These are phyloP conservation scores for Moesziomyces antarcticus DNA, from an alignment of 1,284 basidiomycete genomes.

Conservation along the genomic window DNA sequence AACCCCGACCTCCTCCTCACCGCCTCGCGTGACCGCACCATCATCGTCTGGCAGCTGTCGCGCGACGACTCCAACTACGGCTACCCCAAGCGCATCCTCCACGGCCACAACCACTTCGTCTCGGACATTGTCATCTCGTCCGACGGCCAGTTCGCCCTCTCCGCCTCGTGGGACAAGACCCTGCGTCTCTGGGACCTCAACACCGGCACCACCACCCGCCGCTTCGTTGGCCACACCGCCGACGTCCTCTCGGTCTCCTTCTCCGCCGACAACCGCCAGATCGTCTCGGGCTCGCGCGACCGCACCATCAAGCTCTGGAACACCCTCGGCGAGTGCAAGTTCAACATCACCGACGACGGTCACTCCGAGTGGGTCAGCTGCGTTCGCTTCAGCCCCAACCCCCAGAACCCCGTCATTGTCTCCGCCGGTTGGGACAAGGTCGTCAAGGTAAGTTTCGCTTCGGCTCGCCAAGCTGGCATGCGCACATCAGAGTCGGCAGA, in stretches of 20 bases:
- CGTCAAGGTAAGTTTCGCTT: slow-evolving; percentile 83
- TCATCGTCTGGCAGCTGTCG: slow-evolving; percentile 99
- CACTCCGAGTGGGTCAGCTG: slow-evolving; percentile 87
- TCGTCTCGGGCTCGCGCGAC: slow-evolving; percentile 98
- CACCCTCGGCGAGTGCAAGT: slow-evolving; percentile 99
- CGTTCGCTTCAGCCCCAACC: slow-evolving; percentile 99
- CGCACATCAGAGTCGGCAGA: slow-evolving; percentile 7
- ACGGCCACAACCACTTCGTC: slow-evolving; percentile 99
- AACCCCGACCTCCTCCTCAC: slow-evolving; percentile 97
- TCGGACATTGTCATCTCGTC: slow-evolving; percentile 91
- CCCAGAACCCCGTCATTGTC: slow-evolving; percentile 97
- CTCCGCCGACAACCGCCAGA: slow-evolving; percentile 74
- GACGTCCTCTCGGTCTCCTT: slow-evolving; percentile 83
- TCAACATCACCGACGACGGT: slow-evolving; percentile 98
- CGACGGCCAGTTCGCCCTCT: slow-evolving; percentile 99
- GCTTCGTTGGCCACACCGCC: slow-evolving; percentile 97
- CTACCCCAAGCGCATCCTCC: slow-evolving; percentile 85
- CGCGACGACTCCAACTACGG: slow-evolving; percentile 78
- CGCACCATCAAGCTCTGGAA: slow-evolving; percentile 99
- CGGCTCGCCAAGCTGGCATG: slow-evolving; percentile 54
- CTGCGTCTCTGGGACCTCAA: slow-evolving; percentile 89
- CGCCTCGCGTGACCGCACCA: slow-evolving; percentile 98
- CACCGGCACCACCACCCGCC: slow-evolving; percentile 69
- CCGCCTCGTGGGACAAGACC: slow-evolving; percentile 99
- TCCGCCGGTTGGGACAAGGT: slow-evolving; percentile 99